Base-by-base conservation (phyloP, 768 basidiomycete species). In the Phylloporus rhodoxanthus region DNA sequence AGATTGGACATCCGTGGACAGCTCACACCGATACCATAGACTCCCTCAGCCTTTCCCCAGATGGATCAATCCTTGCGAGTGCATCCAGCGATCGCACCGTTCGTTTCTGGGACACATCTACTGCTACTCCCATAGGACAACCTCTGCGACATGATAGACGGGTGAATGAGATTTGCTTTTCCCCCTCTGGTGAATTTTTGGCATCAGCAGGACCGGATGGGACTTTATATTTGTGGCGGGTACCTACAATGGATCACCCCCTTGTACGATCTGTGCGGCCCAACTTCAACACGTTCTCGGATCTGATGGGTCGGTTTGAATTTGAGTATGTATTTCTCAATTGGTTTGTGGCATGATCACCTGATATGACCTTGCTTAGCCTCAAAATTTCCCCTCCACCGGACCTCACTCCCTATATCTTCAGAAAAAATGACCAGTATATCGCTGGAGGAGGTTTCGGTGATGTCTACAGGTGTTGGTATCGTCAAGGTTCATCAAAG, bases 381-480 rank as follows among this genome's bases (percentile, higher is more conserved):
- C 10, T 8, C 30, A 2, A 44, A 6, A n/a, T 21, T 8, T 15
- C 14, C 8, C 49, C 26, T 37, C 46, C 39, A 2, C 42, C 15
- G 11, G 43, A 60, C 26, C 56, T 60, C 19, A 55, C 59, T 3
- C 5, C 36, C 3, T 26, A 48, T 39, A 21, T 58, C 15, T 1
- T 23, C 33, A 50, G 20, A 47, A 10, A 17, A 1, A 3, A 43
- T 14, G 14, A 46, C n/a, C 52, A 34, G 15, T 42, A 37, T 20
- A 25, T 34, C 0, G 49, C 50, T 5, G 50, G 52, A 15, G 58
- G 58, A 17, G 36, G 49, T 4, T 59, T 59, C 1, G 46, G 57
- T 11, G 51, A 59, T 39, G 46, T 59, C 9, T 56, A 54, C 26
- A 50, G 37, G 33, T 53, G 59, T 19, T 30, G 37, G 43, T 54